Percentiles rank a stretch among this genome's conserved stretches.
phyloP scores from a whole-genome alignment of 2,329 filamentous ascomycete species.

The Emmonsia crescens region DNA sequence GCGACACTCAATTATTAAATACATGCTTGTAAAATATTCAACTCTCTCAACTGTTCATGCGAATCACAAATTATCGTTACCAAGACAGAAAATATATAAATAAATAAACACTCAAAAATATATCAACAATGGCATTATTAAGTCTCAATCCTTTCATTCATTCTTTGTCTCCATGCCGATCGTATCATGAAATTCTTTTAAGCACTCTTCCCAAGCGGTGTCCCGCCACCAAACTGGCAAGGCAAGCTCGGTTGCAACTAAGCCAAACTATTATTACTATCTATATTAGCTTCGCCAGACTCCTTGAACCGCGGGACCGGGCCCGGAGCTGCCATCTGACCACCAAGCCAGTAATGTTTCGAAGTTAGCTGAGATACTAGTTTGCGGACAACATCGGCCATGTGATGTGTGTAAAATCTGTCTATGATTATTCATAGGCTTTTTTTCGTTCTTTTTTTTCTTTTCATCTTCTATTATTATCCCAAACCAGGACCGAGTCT shows the following conservation, averaged over 20 bases:
- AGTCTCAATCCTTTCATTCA: too few relatives aligned
- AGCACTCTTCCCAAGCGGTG: too few relatives aligned
- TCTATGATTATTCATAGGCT: too few relatives aligned
- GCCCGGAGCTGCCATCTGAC: neutral
- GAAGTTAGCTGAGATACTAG: neutral
- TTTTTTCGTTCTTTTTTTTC: too few relatives aligned
- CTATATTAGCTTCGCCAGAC: neutral
- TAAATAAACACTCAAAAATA: too few relatives aligned
- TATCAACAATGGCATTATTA: too few relatives aligned
- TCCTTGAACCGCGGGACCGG: neutral
- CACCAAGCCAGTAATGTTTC: neutral
- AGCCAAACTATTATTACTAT: neutral
- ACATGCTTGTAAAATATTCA: neutral
- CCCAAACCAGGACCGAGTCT: neutral
- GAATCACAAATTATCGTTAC: neutral
- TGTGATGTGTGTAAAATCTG: too few relatives aligned
- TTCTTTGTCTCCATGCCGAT: too few relatives aligned
- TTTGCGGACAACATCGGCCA: neutral
- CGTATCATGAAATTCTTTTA: neutral
- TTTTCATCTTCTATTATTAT: too few relatives aligned
- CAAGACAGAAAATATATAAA: neutral
- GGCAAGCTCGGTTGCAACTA: neutral
- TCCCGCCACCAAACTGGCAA: neutral
- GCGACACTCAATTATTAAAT: too few relatives aligned
- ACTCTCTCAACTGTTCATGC: neutral